These are phyloP conservation scores for Pythium scleroteichum DNA, from an alignment of 352 stramenopile genomes.

Conservation along the genomic window DNA sequence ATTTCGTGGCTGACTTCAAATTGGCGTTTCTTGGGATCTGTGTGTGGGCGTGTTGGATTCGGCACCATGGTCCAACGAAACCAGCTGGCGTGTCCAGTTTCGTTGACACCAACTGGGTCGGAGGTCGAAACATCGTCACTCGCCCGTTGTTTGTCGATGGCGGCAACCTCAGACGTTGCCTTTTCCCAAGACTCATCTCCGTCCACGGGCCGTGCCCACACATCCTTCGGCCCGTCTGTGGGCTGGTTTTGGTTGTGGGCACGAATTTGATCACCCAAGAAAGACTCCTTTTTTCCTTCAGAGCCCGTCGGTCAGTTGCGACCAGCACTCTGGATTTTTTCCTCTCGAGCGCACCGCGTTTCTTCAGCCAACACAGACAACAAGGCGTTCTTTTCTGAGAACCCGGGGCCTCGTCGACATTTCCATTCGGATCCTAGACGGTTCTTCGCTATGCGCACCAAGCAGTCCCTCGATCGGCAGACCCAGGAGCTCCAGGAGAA, in stretches of 20 bases:
- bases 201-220: constrained; percentile 22
- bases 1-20: constrained; percentile 10
- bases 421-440: background rate
- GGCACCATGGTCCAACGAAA: background rate
- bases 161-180: constrained; percentile 10
- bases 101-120: constrained; percentile 16
- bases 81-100: constrained; percentile 21
- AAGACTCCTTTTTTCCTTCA: constrained; percentile 5
- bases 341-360: constrained; percentile 1
- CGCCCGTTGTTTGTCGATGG: constrained; percentile 5
- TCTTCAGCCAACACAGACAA: constrained; percentile 13
- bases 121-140: background rate
- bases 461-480: constrained; percentile 48
- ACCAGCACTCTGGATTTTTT: constrained; percentile 30
- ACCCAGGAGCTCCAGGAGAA: constrained; percentile 39
- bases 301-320: constrained; percentile 7
- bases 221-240: constrained; percentile 20
- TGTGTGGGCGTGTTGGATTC: constrained; percentile 17
- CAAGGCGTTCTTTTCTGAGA: constrained; percentile 5
- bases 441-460: constrained; percentile 39
- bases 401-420: background rate
- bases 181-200: constrained; percentile 27
- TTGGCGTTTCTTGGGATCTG: constrained; percentile 2
- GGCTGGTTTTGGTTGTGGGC: constrained; percentile 9
- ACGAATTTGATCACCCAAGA: constrained; percentile 19